Conservation (phyloP, 345 rosid genomes). For the Syzygium grande region DNA sequence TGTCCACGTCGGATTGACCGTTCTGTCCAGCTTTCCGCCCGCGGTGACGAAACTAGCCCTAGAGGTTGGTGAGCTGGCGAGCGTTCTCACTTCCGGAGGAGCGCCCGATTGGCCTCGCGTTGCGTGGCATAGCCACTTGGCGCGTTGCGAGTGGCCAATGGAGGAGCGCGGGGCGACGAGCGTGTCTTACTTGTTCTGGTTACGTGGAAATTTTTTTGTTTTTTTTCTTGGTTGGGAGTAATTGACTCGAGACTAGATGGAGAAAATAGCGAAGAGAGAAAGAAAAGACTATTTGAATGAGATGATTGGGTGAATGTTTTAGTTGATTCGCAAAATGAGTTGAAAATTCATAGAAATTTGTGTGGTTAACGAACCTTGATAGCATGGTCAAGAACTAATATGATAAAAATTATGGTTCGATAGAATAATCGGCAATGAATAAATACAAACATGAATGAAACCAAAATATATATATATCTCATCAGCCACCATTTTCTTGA, state of each 20-base stretch:
- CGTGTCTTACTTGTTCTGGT: neutral
- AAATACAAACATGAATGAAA: neutral
- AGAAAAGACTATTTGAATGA: neutral
- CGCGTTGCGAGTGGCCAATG: neutral
- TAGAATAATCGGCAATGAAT: neutral
- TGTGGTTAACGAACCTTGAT: neutral
- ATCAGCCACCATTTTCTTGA: too few species aligned
- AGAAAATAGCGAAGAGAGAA: neutral
- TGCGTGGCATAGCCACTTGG: slow-evolving; percentile 13
- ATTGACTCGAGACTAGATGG: neutral
- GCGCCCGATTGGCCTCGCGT: neutral
- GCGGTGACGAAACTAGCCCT: neutral
- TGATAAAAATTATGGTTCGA: neutral
- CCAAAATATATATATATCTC: neutral
- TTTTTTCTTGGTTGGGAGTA: neutral
- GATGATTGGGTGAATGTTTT: neutral
- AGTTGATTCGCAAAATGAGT: neutral
- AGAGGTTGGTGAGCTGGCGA: neutral
- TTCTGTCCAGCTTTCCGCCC: neutral
- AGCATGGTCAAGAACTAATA: neutral
- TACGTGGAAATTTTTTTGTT: neutral
- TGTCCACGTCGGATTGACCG: neutral
- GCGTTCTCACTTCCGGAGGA: neutral
- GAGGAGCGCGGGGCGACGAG: neutral
- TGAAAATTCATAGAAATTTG: neutral